These are phyloP conservation scores for Fusarium sublunatum DNA, from an alignment of 2,329 filamentous ascomycete species.

Conservation along the genomic window DNA sequence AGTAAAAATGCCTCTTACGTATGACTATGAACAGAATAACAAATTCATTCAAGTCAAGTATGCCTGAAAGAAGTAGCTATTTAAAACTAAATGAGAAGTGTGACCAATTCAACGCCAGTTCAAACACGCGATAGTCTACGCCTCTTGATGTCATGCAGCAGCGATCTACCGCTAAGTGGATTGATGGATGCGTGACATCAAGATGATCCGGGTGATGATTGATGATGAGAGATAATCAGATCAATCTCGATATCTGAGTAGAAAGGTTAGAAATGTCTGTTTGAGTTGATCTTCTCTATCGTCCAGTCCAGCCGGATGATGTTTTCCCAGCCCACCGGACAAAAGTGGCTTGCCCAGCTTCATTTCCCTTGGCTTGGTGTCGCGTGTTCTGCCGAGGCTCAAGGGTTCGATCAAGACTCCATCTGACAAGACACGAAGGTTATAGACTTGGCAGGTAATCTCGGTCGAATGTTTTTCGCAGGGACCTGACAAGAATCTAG, in stretches of 20 bases:
- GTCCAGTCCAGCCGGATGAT: neutral
- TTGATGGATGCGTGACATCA: neutral
- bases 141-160: neutral
- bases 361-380: slow-evolving; percentile 1
- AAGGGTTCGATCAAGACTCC: neutral
- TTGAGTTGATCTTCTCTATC: too few relatives aligned
- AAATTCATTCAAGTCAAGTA: too few relatives aligned
- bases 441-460: neutral
- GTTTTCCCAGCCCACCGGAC: slow-evolving; percentile 4
- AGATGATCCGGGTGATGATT: neutral
- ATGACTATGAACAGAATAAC: too few relatives aligned
- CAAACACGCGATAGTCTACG: neutral
- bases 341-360: neutral
- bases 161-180: slow-evolving; percentile 10
- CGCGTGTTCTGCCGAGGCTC: neutral
- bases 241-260: neutral
- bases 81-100: neutral
- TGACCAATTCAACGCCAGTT: neutral
- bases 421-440: neutral
- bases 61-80: too few relatives aligned
- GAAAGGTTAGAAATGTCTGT: too few relatives aligned
- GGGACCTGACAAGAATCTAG: slow-evolving; percentile 11
- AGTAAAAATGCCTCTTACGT: too few relatives aligned
- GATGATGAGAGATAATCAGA: slow-evolving; percentile 9
- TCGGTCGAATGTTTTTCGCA: neutral